phyloP scores from a whole-genome alignment of 2,329 filamentous ascomycete species.

The Pseudocercospora ulei region DNA sequence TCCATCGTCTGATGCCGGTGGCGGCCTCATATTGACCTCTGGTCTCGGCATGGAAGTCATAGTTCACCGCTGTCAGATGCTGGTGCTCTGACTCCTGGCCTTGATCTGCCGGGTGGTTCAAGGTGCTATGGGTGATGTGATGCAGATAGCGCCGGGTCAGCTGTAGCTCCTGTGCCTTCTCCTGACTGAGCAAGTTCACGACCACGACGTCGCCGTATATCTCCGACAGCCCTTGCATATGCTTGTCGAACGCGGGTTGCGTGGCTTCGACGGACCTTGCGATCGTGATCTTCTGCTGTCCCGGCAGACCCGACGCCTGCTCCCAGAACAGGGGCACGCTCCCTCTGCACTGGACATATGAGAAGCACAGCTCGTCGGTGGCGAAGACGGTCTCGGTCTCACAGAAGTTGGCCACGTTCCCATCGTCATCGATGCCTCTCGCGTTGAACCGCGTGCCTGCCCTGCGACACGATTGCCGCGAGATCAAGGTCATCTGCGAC shows the following conservation, averaged over 20 bases:
- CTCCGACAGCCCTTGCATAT: slow-evolving; percentile 77
- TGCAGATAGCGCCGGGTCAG: slow-evolving; percentile 69
- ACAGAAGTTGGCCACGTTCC: slow-evolving; percentile 97
- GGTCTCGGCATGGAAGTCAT: slow-evolving; percentile 94
- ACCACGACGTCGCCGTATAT: slow-evolving; percentile 86
- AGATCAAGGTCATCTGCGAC: slow-evolving; percentile 79
- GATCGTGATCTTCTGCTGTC: slow-evolving; percentile 87
- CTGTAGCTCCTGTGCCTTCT: slow-evolving; percentile 77
- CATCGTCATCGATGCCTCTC: slow-evolving; percentile 94
- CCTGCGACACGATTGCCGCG: slow-evolving; percentile 76
- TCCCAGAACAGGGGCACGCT: slow-evolving; percentile 98
- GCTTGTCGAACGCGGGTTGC: slow-evolving; percentile 88
- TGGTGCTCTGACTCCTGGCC: slow-evolving; percentile 54
- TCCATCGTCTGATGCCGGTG: slow-evolving; percentile 67
- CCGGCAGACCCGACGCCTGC: slow-evolving; percentile 76
- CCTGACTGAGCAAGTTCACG: slow-evolving; percentile 84
- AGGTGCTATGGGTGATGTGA: slow-evolving; percentile 62
- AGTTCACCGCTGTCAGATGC: slow-evolving; percentile 71
- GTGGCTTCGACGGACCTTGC: slow-evolving; percentile 83
- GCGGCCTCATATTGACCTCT: slow-evolving; percentile 87
- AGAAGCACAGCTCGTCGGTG: slow-evolving; percentile 71
- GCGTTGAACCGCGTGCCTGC: slow-evolving; percentile 94
- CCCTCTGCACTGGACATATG: slow-evolving; percentile 83
- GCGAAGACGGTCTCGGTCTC: slow-evolving; percentile 92
- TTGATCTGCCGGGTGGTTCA: slow-evolving; percentile 47